Evolutionary conservation across 495 filamentous ascomycete genomes (phyloP).

Genomic region (Penicillium silybi): DNA sequence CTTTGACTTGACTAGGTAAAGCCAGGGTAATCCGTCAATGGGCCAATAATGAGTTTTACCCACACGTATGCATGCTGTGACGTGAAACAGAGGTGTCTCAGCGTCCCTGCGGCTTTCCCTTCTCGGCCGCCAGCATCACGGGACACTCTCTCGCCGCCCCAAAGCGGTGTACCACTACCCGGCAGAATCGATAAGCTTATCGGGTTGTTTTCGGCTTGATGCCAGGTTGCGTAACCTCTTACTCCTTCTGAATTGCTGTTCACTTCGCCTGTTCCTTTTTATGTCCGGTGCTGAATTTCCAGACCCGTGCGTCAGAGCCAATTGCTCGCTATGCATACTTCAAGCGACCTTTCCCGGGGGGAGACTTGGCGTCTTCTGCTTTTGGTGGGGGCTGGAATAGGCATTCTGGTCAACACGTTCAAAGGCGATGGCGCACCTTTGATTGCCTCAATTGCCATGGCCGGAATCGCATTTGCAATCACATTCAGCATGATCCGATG

Average conservation of each 20-base stretch:
- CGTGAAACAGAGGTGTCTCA: slow-evolving; percentile 27
- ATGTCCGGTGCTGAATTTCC: neutral
- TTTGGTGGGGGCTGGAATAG: slow-evolving; percentile 65
- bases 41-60: slow-evolving; percentile 22
- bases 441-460: slow-evolving; percentile 80
- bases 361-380: slow-evolving; percentile 69
- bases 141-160: slow-evolving; percentile 19
- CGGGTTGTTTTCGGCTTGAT: slow-evolving; percentile 15
- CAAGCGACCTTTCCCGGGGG: slow-evolving; percentile 52
- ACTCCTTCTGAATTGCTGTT: slow-evolving; percentile 7
- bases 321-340: slow-evolving; percentile 34
- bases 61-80: slow-evolving; percentile 23
- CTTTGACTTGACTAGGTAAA: slow-evolving; percentile 3
- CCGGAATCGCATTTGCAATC: slow-evolving; percentile 74
- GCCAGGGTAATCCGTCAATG: slow-evolving; percentile 9
- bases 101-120: slow-evolving; percentile 19
- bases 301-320: neutral
- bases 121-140: slow-evolving; percentile 19
- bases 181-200: slow-evolving; percentile 22
- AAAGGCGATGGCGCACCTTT: slow-evolving; percentile 83
- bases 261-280: neutral
- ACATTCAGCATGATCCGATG: slow-evolving; percentile 84
- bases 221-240: slow-evolving; percentile 32
- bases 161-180: slow-evolving; percentile 18
- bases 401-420: slow-evolving; percentile 77